These are phyloP conservation scores for Prunus armeniaca DNA, from an alignment of 306 rosid genomes.

Conservation along the genomic window DNA sequence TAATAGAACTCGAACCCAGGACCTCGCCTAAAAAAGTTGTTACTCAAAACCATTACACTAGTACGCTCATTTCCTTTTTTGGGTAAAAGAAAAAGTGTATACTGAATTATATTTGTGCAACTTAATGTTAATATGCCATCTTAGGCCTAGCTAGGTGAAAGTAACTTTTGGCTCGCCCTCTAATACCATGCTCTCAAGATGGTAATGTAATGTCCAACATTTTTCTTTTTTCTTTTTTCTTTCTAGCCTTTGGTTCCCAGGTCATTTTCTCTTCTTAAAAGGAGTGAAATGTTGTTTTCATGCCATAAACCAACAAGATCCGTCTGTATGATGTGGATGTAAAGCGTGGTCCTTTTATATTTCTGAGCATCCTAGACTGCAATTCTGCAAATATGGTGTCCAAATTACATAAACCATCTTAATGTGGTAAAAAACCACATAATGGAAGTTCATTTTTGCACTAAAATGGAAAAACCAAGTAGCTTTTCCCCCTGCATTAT, in stretches of 20 bases:
- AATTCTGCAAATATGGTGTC: not conserved
- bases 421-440: not conserved
- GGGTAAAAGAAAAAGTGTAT: too few species aligned
- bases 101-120: too few species aligned
- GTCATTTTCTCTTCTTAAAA: conserved; percentile 28
- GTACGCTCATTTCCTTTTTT: too few species aligned
- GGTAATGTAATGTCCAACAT: not conserved
- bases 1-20: fast-evolving
- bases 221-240: not conserved
- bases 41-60: too few species aligned
- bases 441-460: not conserved
- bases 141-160: not conserved
- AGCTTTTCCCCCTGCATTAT: not conserved
- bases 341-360: conserved; percentile 36
- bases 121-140: too few species aligned
- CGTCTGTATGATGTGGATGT: conserved; percentile 27
- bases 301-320: conserved; percentile 23
- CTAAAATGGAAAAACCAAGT: not conserved
- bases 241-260: not conserved
- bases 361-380: conserved; percentile 40
- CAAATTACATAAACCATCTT: not conserved
- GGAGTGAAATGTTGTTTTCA: conserved; percentile 20
- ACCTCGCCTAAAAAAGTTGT: fast-evolving
- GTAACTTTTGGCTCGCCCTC: not conserved
- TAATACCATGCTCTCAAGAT: not conserved